A percentile compares a stretch with the other conserved stretches of the same genome.
Evolutionary conservation across 1,284 basidiomycete genomes (phyloP).

Genomic region (Schizophyllum commune): DNA sequence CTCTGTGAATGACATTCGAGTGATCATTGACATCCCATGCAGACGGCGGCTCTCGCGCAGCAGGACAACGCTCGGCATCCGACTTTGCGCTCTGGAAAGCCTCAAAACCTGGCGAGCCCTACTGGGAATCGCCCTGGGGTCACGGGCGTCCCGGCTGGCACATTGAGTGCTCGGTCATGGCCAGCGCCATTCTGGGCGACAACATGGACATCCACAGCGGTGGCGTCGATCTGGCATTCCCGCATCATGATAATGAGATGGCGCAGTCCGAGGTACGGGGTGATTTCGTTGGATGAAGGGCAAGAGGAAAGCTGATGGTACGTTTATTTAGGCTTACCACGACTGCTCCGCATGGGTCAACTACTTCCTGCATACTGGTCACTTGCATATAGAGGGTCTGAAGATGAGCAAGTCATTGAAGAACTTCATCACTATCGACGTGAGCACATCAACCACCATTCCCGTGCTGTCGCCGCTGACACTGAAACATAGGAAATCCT

Average conservation of each 20-base stretch:
- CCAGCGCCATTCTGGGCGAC: constrained; percentile 84
- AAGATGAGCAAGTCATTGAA: constrained; percentile 99
- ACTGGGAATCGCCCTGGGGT: constrained; percentile 97
- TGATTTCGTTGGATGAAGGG: too few relatives aligned
- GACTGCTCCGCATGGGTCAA: constrained; percentile 94
- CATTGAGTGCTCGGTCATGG: constrained; percentile 99
- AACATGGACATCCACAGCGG: constrained; percentile 98
- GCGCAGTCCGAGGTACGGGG: constrained; percentile 90
- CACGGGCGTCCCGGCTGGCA: constrained; percentile 98
- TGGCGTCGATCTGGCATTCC: constrained; percentile 95
- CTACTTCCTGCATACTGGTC: constrained; percentile 98
- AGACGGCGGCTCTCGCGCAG: constrained; percentile 34
- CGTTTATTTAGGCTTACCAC: constrained; percentile 70
- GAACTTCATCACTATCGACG: constrained; percentile 98
- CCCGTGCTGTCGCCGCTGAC: too few relatives aligned
- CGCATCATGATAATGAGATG: constrained; percentile 99
- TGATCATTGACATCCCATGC: too few relatives aligned
- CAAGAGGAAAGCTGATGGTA: constrained; percentile 5
- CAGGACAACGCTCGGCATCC: constrained; percentile 58
- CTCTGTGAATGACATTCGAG: too few relatives aligned
- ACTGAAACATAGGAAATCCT: too few relatives aligned
- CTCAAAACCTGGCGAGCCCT: constrained; percentile 95
- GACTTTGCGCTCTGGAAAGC: constrained; percentile 99
- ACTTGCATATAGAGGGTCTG: constrained; percentile 96
- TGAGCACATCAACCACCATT: too few relatives aligned